Evolutionary conservation across 495 filamentous ascomycete genomes (phyloP), one percentile per base, ranked within the genome.

Genomic region (Xylaria intraflava): DNA sequence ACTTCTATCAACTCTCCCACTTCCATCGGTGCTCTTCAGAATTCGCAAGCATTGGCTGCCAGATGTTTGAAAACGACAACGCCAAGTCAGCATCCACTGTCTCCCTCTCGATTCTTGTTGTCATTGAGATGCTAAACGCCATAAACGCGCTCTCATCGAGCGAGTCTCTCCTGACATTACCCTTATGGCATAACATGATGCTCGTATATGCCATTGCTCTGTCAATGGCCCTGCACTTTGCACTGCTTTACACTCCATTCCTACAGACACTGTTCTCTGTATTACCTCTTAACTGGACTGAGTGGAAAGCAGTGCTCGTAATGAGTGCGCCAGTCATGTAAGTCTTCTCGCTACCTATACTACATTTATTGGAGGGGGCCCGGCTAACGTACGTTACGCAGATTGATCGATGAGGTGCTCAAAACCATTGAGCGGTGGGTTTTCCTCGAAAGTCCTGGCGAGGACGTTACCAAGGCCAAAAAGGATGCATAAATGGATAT

Each of bases 51-150:
- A 89, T 96, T 66, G 92, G 91, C 46, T 99, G 94, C 70, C 76
- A 85, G 60, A 99, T 99, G 80, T 99, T 99, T 74, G 67, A 77
- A 45, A 88, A 95, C 62, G 83, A 93, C 56, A 87, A 89, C 81
- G 79, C 89, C 54, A 93, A 89, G 69, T 83, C 91, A 19, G 94
- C 90, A 3, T 96, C 92, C n/a, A 99, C 94, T 5, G 82, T 97
- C 27, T 95, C 90, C 16, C 81, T 99, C 31, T 94, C 73, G 31
- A 87, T 86, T 65, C 80, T 99, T 23, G 94, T 99, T 26, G 90
- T 96, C 56, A 97, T 99, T 65, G 94, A 99, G 78, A 99, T 99
- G 94, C 76, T 99, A 60, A 99, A 99, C 72, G 94, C 94, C 53
- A 95, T 99, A 89, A 99, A 99, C 67, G 93, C 93, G 1, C 80